A percentile compares a stretch with the other conserved stretches of the same genome.
Conservation (phyloP, 352 stramenopile species). For the Aphanomyces euteiches region DNA sequence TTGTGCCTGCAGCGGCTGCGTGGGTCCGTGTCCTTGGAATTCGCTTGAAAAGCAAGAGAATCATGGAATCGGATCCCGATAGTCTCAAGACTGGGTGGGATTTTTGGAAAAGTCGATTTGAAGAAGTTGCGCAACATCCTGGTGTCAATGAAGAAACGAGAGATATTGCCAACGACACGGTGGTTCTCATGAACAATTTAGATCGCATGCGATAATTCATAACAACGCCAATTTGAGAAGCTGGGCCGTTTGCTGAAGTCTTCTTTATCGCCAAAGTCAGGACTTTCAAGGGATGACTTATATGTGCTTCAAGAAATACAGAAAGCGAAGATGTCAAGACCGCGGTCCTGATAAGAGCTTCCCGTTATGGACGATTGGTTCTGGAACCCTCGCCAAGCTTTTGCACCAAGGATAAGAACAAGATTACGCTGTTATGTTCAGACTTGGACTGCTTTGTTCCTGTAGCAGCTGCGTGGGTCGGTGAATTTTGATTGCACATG, state of each 20-base stretch:
- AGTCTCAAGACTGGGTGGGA: neutral
- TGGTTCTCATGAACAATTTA: too few relatives aligned
- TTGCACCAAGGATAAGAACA: neutral
- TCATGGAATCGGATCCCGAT: neutral
- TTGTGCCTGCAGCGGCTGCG: neutral
- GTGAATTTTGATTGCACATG: neutral
- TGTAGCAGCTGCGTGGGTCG: too few relatives aligned
- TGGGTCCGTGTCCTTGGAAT: neutral
- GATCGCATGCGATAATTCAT: too few relatives aligned
- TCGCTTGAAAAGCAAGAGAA: neutral
- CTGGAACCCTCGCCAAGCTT: neutral
- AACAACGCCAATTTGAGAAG: too few relatives aligned
- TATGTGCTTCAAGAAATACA: too few relatives aligned
- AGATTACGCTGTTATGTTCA: neutral
- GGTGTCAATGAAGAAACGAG: neutral
- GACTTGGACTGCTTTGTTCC: constrained; percentile 5
- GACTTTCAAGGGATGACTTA: too few relatives aligned
- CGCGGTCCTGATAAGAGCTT: too few relatives aligned
- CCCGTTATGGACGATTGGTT: neutral
- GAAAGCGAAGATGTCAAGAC: too few relatives aligned
- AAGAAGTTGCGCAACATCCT: neutral
- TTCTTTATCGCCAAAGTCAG: too few relatives aligned
- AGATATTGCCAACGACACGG: neutral
- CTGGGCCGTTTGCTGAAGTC: too few relatives aligned
- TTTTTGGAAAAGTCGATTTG: neutral